Percentiles rank a stretch among this genome's conserved stretches.
phyloP scores from a whole-genome alignment of 225 moss, liverwort and hornwort species.

The Marchantia paleacea region DNA sequence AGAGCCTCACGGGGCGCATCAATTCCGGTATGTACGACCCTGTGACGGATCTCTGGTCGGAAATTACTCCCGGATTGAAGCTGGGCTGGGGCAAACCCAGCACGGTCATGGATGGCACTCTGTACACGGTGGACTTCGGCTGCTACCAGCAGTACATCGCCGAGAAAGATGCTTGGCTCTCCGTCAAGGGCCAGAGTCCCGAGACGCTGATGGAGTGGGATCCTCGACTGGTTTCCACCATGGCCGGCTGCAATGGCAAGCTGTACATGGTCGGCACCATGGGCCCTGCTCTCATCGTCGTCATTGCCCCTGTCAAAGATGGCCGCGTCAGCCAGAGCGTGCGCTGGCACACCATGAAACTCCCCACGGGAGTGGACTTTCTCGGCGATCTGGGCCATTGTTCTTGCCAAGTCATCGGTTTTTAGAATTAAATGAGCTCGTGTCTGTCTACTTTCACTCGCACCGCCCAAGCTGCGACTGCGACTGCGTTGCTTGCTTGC shows the following conservation, averaged over 20 bases:
- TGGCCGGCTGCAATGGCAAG: slow-evolving; percentile 52
- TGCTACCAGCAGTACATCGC: slow-evolving; percentile 51
- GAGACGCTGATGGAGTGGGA: slow-evolving; percentile 47
- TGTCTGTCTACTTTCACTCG: too few species aligned
- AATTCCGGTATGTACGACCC: slow-evolving; percentile 55
- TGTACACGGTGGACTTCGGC: slow-evolving; percentile 49
- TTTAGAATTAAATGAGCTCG: too few species aligned
- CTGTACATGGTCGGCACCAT: slow-evolving; percentile 56
- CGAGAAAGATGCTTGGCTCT: slow-evolving; percentile 40
- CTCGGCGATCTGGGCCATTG: slow-evolving; percentile 49
- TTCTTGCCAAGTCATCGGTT: slow-evolving; percentile 50
- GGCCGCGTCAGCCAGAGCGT: slow-evolving; percentile 38
- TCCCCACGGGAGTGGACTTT: slow-evolving; percentile 48
- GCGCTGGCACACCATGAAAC: slow-evolving; percentile 55
- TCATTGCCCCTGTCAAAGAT: slow-evolving; percentile 45
- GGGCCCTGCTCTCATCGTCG: slow-evolving; percentile 51
- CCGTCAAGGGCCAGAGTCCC: slow-evolving; percentile 37
- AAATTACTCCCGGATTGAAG: slow-evolving; percentile 45
- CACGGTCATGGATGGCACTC: slow-evolving; percentile 48
- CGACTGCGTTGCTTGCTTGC: too few species aligned
- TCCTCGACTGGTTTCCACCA: slow-evolving; percentile 46
- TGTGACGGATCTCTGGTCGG: slow-evolving; percentile 39
- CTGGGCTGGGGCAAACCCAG: slow-evolving; percentile 55
- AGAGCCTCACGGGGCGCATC: slow-evolving; percentile 38
- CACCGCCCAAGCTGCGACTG: too few species aligned